These are phyloP conservation scores for Alternaria ethzedia DNA, from an alignment of 2,329 filamentous ascomycete species.

Conservation along the genomic window DNA sequence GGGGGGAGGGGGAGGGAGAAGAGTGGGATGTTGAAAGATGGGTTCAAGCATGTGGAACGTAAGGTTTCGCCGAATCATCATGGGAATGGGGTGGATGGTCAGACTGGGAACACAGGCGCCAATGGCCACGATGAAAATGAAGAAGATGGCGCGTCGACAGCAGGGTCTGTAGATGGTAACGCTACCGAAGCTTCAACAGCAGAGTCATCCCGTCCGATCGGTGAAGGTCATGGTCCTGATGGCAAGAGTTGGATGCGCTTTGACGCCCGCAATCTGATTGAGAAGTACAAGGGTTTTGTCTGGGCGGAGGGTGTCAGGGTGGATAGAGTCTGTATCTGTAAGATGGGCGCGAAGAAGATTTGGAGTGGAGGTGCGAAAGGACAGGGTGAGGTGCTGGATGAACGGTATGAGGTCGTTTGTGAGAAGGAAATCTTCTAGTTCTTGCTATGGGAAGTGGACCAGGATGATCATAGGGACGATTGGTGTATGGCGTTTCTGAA, in stretches of 20 bases:
- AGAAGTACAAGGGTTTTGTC: conserved; percentile 66
- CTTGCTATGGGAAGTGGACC: too few species aligned
- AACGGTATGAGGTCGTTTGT: conserved; percentile 61
- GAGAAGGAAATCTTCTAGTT: conserved; percentile 26
- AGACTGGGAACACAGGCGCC: accelerated
- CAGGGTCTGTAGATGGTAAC: conserved; percentile 4
- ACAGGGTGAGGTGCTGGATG: conserved; percentile 56
- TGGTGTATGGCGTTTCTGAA: too few species aligned
- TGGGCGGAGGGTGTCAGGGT: conserved; percentile 75
- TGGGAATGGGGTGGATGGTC: neutral
- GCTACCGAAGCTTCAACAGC: neutral
- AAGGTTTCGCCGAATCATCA: conserved; percentile 6
- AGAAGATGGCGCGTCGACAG: conserved; percentile 11
- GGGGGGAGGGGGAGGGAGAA: conserved; percentile 35
- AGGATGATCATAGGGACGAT: too few species aligned
- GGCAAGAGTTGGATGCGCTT: conserved; percentile 47
- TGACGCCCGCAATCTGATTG: conserved; percentile 52
- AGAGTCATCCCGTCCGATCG: neutral
- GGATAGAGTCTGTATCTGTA: conserved; percentile 78
- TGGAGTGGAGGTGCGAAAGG: conserved; percentile 48
- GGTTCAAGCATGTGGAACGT: neutral
- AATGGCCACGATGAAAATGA: neutral
- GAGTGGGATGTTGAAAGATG: conserved; percentile 2
- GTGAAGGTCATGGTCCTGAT: conserved; percentile 13
- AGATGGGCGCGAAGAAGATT: conserved; percentile 81